These are phyloP conservation scores for Suhomyces coccinellae DNA, from an alignment of 1,139 yeast genomes.

Conservation along the genomic window DNA sequence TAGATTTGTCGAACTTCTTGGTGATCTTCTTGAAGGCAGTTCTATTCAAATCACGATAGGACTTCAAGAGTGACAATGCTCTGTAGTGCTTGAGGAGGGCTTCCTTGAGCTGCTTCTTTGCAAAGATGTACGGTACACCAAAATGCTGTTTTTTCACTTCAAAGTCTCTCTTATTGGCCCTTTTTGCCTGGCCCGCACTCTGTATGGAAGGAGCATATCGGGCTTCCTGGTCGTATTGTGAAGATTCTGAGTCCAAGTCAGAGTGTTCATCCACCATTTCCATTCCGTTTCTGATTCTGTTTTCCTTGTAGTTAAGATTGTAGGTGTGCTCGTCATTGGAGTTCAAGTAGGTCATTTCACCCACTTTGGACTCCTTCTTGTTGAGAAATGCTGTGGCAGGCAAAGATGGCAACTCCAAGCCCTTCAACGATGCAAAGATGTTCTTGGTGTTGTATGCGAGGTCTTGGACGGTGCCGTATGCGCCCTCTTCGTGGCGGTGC, in stretches of 20 bases:
- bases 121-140: slow-evolving; percentile 66
- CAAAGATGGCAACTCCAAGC: slow-evolving; percentile 57
- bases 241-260: slow-evolving; percentile 9
- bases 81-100: slow-evolving; percentile 83
- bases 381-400: slow-evolving; percentile 51
- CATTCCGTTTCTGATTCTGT: slow-evolving; percentile 42
- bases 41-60: slow-evolving; percentile 74
- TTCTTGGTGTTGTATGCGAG: slow-evolving; percentile 36
- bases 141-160: slow-evolving; percentile 28
- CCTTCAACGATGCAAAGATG: slow-evolving; percentile 35
- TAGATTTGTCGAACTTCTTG: slow-evolving; percentile 84
- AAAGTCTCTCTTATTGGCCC: slow-evolving; percentile 35
- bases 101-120: slow-evolving; percentile 70
- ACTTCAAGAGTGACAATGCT: slow-evolving; percentile 71
- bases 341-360: slow-evolving; percentile 10
- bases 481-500: slow-evolving; percentile 14
- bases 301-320: slow-evolving; percentile 41
- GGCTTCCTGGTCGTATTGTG: not conserved
- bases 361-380: slow-evolving; percentile 19
- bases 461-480: slow-evolving; percentile 28
- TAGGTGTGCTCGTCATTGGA: slow-evolving; percentile 12
- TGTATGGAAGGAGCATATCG: not conserved
- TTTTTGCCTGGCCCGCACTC: slow-evolving; percentile 20
- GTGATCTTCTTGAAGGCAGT: slow-evolving; percentile 88
- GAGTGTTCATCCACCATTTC: slow-evolving; percentile 9